Percentiles rank a stretch among this genome's conserved stretches.
Evolutionary conservation across 352 stramenopile species (phyloP).

Genomic region (Pythium chondricola): DNA sequence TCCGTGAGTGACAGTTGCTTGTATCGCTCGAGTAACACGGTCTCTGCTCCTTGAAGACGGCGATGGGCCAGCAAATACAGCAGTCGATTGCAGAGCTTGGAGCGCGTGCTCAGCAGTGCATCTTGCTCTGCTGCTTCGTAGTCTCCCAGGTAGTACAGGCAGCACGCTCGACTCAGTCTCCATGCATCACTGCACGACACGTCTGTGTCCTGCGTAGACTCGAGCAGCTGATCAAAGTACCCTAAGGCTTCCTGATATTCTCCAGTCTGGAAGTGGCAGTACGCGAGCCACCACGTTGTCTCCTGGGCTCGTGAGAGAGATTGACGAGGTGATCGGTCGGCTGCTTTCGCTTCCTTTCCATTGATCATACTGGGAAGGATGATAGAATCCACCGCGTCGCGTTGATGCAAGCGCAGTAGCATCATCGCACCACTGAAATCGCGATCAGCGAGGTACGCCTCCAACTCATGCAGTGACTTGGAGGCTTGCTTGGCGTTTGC

Average conservation of each 20-base stretch:
- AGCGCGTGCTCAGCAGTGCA: slow-evolving; percentile 32
- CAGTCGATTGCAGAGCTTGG: slow-evolving; percentile 43
- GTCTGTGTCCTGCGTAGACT: too few species aligned
- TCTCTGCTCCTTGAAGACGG: slow-evolving; percentile 41
- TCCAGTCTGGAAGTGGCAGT: slow-evolving; percentile 59
- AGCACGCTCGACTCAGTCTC: slow-evolving; percentile 46
- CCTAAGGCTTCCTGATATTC: slow-evolving; percentile 34
- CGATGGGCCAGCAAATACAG: slow-evolving; percentile 40
- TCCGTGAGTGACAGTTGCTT: slow-evolving; percentile 28
- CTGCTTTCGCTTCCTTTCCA: background rate
- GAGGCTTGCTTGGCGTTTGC: background rate
- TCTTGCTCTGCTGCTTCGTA: slow-evolving; percentile 46
- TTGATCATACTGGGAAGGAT: background rate
- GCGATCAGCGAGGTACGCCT: slow-evolving; percentile 31
- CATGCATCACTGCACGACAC: too few species aligned
- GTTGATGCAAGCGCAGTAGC: slow-evolving; percentile 24
- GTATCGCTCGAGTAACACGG: slow-evolving; percentile 81
- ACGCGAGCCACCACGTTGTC: slow-evolving; percentile 57
- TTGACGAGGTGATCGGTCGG: background rate
- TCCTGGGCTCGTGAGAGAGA: slow-evolving; percentile 6
- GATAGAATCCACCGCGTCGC: slow-evolving; percentile 12
- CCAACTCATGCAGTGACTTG: slow-evolving; percentile 26
- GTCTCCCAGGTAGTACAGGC: slow-evolving; percentile 41
- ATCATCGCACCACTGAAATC: slow-evolving; percentile 46
- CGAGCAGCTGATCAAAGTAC: slow-evolving; percentile 49